These are phyloP conservation scores for Tolypocladium pustulatum DNA, from an alignment of 2,329 filamentous ascomycete species.

Conservation along the genomic window DNA sequence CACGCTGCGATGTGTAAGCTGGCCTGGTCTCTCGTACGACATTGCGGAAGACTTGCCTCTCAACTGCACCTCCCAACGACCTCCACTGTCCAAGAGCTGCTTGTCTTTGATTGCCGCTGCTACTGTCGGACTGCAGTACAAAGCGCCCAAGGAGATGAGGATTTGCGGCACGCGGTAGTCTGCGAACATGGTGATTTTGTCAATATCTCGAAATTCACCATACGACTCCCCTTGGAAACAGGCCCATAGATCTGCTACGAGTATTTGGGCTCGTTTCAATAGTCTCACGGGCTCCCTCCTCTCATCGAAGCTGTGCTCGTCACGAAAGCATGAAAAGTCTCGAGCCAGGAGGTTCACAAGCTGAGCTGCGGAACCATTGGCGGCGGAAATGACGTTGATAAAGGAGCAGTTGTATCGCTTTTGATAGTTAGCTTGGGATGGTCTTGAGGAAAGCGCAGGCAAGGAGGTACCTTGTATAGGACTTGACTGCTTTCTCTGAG, in stretches of 20 bases:
- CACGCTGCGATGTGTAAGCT: slow-evolving; percentile 43
- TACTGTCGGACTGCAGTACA: slow-evolving; percentile 75
- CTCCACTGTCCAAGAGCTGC: slow-evolving; percentile 58
- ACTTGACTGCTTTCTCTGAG: slow-evolving; percentile 75
- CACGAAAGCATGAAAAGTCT: slow-evolving; percentile 77
- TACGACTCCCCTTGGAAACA: slow-evolving; percentile 76
- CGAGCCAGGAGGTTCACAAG: slow-evolving; percentile 78
- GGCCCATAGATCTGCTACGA: slow-evolving; percentile 94
- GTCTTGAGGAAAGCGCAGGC: not conserved
- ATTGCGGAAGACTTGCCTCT: slow-evolving; percentile 44
- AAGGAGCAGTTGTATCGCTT: slow-evolving; percentile 71
- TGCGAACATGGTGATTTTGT: slow-evolving; percentile 96
- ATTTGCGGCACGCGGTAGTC: slow-evolving; percentile 97
- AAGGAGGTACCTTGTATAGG: slow-evolving; percentile 55
- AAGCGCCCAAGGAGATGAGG: slow-evolving; percentile 68
- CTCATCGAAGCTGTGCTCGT: slow-evolving; percentile 66
- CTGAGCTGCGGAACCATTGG: slow-evolving; percentile 67
- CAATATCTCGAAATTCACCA: slow-evolving; percentile 80
- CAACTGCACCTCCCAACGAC: slow-evolving; percentile 75
- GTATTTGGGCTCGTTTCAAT: slow-evolving; percentile 89
- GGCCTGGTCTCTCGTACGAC: not conserved
- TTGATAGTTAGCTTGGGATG: not conserved
- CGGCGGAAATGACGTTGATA: slow-evolving; percentile 59
- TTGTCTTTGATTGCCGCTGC: slow-evolving; percentile 57
- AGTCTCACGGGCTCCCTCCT: slow-evolving; percentile 62